These are phyloP conservation scores for Linnemannia schmuckeri DNA, from an alignment of 192 early-diverging fungal species.

Conservation along the genomic window DNA sequence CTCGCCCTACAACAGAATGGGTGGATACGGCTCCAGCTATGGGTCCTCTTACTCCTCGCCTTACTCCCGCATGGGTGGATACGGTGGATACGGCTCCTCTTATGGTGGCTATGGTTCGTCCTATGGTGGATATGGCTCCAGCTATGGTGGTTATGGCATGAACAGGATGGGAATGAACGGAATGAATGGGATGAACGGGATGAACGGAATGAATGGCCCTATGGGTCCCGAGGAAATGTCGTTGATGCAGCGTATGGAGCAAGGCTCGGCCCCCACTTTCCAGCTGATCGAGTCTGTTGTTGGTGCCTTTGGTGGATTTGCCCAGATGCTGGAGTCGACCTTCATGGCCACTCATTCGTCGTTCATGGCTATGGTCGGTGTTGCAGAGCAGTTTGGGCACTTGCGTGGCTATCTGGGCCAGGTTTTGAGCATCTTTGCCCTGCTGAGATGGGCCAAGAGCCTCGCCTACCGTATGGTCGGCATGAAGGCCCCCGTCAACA, in stretches of 20 bases:
- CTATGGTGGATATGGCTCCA: constrained; percentile 65
- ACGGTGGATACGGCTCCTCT: constrained; percentile 51
- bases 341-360: constrained; percentile 95
- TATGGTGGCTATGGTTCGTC: constrained; percentile 62
- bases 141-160: constrained; percentile 54
- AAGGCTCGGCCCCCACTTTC: constrained; percentile 93
- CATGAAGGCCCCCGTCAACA: constrained; percentile 74
- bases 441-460: constrained; percentile 78
- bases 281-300: constrained; percentile 94
- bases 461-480: constrained; percentile 77
- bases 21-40: constrained; percentile 50
- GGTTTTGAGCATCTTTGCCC: constrained; percentile 83
- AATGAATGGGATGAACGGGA: constrained; percentile 55
- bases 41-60: constrained; percentile 53
- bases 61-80: constrained; percentile 48
- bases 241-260: constrained; percentile 87
- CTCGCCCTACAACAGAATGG: constrained; percentile 55
- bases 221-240: constrained; percentile 77
- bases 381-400: constrained; percentile 98
- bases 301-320: constrained; percentile 96
- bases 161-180: constrained; percentile 58
- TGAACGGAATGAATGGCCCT: constrained; percentile 67
- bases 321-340: constrained; percentile 98
- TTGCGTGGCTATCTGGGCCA: constrained; percentile 88
- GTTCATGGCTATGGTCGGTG: constrained; percentile 96